Conservation (phyloP, 176 grass and related monocot genomes). For the Oryza australiensis region DNA sequence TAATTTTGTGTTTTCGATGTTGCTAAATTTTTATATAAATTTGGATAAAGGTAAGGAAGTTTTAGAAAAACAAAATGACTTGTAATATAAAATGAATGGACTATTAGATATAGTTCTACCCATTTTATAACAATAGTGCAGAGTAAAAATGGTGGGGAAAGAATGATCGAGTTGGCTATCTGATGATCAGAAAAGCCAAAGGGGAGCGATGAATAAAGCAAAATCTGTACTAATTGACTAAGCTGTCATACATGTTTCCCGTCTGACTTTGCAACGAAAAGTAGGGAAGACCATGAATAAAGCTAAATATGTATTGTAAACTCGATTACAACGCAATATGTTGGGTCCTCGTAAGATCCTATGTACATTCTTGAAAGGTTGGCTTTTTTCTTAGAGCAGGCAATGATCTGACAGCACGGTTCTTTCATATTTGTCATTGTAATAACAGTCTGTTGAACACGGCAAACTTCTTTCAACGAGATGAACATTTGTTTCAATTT, state of each 20-base stretch:
- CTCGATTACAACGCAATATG: background rate
- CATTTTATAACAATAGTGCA: background rate
- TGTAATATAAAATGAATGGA: no score
- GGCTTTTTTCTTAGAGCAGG: background rate
- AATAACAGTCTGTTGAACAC: background rate
- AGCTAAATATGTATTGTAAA: background rate
- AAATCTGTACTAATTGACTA: conserved; percentile 11
- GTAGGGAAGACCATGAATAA: conserved; percentile 27
- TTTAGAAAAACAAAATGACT: no score
- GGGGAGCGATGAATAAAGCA: background rate
- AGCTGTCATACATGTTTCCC: background rate
- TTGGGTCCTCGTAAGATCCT: background rate
- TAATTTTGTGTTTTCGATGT: no score
- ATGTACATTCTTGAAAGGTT: background rate
- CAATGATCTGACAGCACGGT: background rate
- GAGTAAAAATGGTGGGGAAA: background rate
- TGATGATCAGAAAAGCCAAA: background rate
- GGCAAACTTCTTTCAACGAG: conserved; percentile 6
- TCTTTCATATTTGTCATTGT: background rate
- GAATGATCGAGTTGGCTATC: conserved; percentile 29
- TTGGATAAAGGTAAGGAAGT: no score
- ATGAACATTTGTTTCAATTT: background rate
- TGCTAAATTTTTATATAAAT: no score
- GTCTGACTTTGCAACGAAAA: conserved; percentile 31
- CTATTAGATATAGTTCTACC: background rate